Evolutionary conservation across 139 green algal genomes (phyloP), one percentile per base, ranked within the genome.

Genomic region (Gonium pectorale): DNA sequence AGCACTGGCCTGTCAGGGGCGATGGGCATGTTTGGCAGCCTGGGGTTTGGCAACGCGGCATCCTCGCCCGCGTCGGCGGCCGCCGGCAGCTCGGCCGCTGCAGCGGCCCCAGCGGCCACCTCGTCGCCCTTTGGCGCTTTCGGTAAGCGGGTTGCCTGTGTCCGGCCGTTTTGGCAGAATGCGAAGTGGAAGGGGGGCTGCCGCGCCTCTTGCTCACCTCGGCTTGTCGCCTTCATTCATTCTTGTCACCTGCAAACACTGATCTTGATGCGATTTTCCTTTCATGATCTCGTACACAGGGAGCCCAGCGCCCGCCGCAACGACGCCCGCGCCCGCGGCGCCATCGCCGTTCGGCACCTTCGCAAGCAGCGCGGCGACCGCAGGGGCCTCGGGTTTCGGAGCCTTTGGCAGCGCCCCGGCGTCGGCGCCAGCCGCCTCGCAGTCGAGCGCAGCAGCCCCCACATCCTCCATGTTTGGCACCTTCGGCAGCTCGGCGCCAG

Each of bases 331-430:
- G n/a, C n/a, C n/a, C n/a, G n/a, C n/a, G n/a, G n/a, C n/a, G 2
- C 43, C 68, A n/a, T 56, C 49, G 8, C 64, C 46, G 4, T 85
- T 85, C 31, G 79, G 79, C 27, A 22, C 43, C 43, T 83, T 83
- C 8, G 77, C 60, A 37, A 83, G 22, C 60, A 41, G 38, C 2
- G 62, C 77, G 0, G 43, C 77, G 13, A 21, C 54, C 35, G 27
- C 56, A 26, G 33, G 59, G 27, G 40, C 41, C 15, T 63, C 75
- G 4, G 75, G 59, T 13, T 82, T 82, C 29, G 19, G 56, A 17
- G 59, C 43, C 59, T 82, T 71, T n/a, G 37, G 41, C 75, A 17
- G 41, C n/a, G n/a, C n/a, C n/a, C n/a, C 68, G 17, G 43, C 68
- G 29, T 69, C n/a, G 2, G 70, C 70, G 3, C 46, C 70, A 15